A percentile compares a stretch with the other conserved stretches of the same genome.
phyloP scores from a whole-genome alignment of 1,284 basidiomycete genomes.

The Phellopilus nigrolimitatus region DNA sequence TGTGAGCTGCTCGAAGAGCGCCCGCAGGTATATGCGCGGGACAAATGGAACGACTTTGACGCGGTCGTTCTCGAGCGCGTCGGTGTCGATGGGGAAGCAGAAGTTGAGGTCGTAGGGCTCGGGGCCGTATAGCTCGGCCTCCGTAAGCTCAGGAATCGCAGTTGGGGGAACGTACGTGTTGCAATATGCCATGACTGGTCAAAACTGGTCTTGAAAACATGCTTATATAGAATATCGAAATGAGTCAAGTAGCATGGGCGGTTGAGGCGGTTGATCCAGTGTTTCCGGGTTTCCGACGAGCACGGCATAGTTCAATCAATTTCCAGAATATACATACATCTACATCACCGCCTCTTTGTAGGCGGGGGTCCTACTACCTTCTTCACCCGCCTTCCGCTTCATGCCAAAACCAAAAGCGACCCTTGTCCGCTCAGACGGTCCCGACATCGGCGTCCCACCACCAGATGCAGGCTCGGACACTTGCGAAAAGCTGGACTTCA shows the following conservation, averaged over 20 bases:
- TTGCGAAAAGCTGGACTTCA: conserved; percentile 68
- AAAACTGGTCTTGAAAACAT: no score
- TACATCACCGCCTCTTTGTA: conserved; percentile 36
- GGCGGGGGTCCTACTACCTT: conserved; percentile 44
- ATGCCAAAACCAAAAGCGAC: conserved; percentile 70
- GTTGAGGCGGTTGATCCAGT: no score
- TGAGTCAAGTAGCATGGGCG: no score
- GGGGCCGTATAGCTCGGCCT: conserved; percentile 19
- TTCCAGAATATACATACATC: no score
- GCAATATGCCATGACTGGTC: neutral
- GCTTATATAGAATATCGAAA: no score
- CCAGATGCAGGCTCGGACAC: conserved; percentile 50
- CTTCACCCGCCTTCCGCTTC: conserved; percentile 73
- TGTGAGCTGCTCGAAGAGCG: conserved; percentile 25
- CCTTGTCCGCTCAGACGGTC: conserved; percentile 54
- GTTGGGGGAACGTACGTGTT: neutral
- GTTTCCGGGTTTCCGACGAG: no score
- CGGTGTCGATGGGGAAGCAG: conserved; percentile 22
- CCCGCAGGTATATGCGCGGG: conserved; percentile 30
- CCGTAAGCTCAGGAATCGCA: neutral
- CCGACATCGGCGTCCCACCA: conserved; percentile 46
- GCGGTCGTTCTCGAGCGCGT: conserved; percentile 32
- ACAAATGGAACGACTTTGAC: conserved; percentile 37
- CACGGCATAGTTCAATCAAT: no score
- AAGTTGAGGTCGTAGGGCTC: conserved; percentile 31